These are phyloP conservation scores for Hypoxylon sp. DNA, from an alignment of 2,329 filamentous ascomycete species.

Conservation along the genomic window DNA sequence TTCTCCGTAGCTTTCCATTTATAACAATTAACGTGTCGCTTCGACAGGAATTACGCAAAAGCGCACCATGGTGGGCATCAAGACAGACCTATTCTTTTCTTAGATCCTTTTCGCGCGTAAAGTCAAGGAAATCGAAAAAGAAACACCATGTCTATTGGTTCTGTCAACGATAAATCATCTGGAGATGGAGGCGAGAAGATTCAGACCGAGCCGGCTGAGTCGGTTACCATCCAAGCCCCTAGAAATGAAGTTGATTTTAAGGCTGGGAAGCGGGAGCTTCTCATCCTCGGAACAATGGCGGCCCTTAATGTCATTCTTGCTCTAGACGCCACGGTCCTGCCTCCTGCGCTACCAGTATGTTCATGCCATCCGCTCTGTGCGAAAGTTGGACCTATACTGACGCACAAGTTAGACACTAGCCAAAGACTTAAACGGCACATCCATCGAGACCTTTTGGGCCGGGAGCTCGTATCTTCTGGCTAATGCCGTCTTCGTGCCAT, in stretches of 20 bases:
- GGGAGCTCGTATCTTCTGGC: neutral
- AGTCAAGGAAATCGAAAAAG: neutral
- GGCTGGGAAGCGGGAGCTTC: neutral
- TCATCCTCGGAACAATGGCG: neutral
- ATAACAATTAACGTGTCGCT: neutral
- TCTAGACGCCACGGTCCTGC: neutral
- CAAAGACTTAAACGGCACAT: constrained; percentile 1
- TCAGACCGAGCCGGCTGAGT: neutral
- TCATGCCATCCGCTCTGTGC: neutral
- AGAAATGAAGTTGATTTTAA: neutral
- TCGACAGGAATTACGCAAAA: neutral
- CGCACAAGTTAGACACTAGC: neutral
- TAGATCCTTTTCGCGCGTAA: neutral
- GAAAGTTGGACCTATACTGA: neutral
- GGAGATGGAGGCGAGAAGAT: neutral
- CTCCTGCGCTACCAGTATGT: neutral
- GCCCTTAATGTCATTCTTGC: neutral
- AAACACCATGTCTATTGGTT: neutral
- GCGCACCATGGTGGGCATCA: neutral
- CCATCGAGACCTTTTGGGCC: neutral
- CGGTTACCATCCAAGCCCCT: neutral
- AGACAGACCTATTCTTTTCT: neutral
- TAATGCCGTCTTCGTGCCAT: neutral
- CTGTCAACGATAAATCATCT: neutral
- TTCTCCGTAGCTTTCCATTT: neutral